Conservation (phyloP, 345 rosid species). For the Psidium friedrichsthalianum region DNA sequence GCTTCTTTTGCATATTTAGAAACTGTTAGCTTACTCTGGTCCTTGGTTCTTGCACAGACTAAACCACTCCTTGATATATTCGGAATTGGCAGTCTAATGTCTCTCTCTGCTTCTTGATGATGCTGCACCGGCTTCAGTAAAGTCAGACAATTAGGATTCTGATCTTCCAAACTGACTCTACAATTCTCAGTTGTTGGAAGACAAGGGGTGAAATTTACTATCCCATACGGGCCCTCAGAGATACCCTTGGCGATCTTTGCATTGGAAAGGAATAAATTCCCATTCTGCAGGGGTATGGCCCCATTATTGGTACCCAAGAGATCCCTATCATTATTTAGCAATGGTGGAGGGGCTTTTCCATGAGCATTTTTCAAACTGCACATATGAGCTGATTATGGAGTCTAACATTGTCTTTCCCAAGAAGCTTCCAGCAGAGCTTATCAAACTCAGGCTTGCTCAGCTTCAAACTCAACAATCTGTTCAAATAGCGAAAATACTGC, state of each 20-base stretch:
- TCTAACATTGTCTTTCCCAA: constrained; percentile 29
- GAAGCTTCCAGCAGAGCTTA: constrained; percentile 20
- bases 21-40: constrained; percentile 3
- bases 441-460: constrained; percentile 28
- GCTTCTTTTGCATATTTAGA: constrained; percentile 6
- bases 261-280: constrained; percentile 3
- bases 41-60: constrained; percentile 8
- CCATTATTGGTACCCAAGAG: neutral
- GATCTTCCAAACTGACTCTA: constrained; percentile 5
- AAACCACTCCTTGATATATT: neutral
- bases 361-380: constrained; percentile 32
- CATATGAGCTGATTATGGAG: constrained; percentile 35
- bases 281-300: constrained; percentile 1
- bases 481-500: constrained; percentile 20
- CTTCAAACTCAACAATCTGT: constrained; percentile 22
- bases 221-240: constrained; percentile 16
- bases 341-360: constrained; percentile 17
- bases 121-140: constrained; percentile 17
- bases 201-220: constrained; percentile 7
- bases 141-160: constrained; percentile 6
- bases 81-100: neutral
- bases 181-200: constrained; percentile 2
- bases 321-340: neutral
- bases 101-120: constrained; percentile 19
- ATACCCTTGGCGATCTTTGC: neutral